Percentiles rank a stretch among this genome's conserved stretches.
Evolutionary conservation across 345 rosid species (phyloP).

Genomic region (Moricandia moricandioides): DNA sequence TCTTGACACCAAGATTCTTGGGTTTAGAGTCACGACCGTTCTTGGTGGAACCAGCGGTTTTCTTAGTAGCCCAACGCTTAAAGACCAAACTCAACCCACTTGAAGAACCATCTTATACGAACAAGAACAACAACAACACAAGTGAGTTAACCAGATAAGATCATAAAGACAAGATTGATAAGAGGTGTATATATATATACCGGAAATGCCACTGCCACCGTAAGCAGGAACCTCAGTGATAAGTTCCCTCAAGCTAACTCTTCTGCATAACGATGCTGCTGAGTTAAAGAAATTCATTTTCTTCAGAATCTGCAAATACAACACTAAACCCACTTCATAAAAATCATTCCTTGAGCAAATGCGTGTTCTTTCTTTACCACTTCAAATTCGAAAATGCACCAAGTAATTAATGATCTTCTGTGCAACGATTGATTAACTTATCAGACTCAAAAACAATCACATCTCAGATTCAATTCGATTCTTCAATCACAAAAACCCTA

Average conservation of each 20-base stretch:
- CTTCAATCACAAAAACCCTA: background rate
- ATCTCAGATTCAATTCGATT: background rate
- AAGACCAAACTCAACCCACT: conserved; percentile 67
- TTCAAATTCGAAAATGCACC: background rate
- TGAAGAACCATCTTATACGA: conserved; percentile 51
- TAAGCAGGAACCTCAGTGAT: conserved; percentile 48
- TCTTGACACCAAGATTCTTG: conserved; percentile 90
- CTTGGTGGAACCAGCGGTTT: conserved; percentile 81
- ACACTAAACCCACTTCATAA: background rate
- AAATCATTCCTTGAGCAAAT: too few species aligned
- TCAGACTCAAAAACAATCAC: background rate
- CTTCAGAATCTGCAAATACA: conserved; percentile 16
- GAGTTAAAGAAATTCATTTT: conserved; percentile 36
- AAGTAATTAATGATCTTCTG: background rate
- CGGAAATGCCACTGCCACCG: conserved; percentile 38
- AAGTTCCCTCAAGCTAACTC: conserved; percentile 47
- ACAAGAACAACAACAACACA: conserved; percentile 10
- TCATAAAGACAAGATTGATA: background rate
- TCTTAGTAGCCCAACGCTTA: conserved; percentile 87
- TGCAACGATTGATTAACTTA: background rate
- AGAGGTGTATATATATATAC: conserved; percentile 27
- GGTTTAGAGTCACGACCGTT: conserved; percentile 85
- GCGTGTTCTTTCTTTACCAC: background rate
- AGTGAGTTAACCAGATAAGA: background rate
- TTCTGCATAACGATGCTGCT: conserved; percentile 45